phyloP scores from a whole-genome alignment of 345 rosid species.

The Balakata baccata region DNA sequence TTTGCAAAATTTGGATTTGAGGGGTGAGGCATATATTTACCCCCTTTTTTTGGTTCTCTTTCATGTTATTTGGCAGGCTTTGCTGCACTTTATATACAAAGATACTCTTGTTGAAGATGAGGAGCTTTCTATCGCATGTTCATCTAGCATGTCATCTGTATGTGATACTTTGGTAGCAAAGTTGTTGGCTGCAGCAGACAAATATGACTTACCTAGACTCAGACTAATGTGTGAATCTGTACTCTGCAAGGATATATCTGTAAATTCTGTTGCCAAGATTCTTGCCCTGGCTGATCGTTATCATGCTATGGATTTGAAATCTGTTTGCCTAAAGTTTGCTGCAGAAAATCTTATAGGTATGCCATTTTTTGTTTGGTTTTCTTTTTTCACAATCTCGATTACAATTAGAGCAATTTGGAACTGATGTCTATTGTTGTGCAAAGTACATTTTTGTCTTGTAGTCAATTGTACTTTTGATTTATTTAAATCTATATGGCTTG shows the following conservation, averaged over 20 bases:
- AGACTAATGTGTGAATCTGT: slow-evolving; percentile 81
- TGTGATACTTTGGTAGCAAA: slow-evolving; percentile 64
- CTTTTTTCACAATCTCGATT: slow-evolving; percentile 7
- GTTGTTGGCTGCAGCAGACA: slow-evolving; percentile 82
- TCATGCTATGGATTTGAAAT: slow-evolving; percentile 72
- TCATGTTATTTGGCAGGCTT: slow-evolving; percentile 49
- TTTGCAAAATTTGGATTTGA: neutral
- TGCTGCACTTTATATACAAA: slow-evolving; percentile 72
- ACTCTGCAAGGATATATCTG: slow-evolving; percentile 80
- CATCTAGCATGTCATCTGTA: slow-evolving; percentile 45
- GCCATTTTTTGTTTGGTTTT: slow-evolving; percentile 17
- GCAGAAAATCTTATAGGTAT: slow-evolving; percentile 87
- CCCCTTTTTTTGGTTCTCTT: slow-evolving; percentile 21
- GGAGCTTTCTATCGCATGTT: slow-evolving; percentile 49
- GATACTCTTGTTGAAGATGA: slow-evolving; percentile 73
- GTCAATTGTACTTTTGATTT: neutral
- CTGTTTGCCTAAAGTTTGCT: slow-evolving; percentile 79
- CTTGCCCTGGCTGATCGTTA: slow-evolving; percentile 77
- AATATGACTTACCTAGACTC: slow-evolving; percentile 72
- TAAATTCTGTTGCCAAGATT: slow-evolving; percentile 66
- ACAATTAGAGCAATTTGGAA: neutral
- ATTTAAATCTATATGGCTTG: neutral
- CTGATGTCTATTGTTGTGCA: neutral
- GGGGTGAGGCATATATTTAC: neutral
- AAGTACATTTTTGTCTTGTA: neutral